Base-by-base conservation (phyloP, 768 basidiomycete species). In the Hygrophoropsis aurantiaca region DNA sequence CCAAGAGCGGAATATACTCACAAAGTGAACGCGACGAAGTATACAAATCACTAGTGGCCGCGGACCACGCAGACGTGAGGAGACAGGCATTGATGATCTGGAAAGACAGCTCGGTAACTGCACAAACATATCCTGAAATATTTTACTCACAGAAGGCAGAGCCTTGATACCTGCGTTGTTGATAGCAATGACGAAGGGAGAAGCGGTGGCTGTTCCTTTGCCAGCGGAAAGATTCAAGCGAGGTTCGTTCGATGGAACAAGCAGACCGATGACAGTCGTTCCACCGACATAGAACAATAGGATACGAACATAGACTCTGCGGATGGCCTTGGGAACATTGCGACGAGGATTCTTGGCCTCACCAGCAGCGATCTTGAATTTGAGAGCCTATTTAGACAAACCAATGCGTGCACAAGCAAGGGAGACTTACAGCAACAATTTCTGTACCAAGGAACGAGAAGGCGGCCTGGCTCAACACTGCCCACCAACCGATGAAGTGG, bases 371-470 rank as follows among this genome's bases (percentile, higher is more conserved):
- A 87, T 87, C 86, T 88, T 56, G 30, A 38, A 40, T 32, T 15
- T n/a, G 20, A 32, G n/a, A n/a, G n/a, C n/a, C 46, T 30, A 13
- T 30, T 30, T 30, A 30, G 27, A 27, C 57, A 46, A 55, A 40
- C 3, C 44, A 7, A 38, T 7, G 36, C 11, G 18, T 5, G 19
- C 16, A 25, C 15, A 6, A 19, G 24, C 25, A n/a, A n/a, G 35
- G 11, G 13, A 34, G 4, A 72, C 80, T 57, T 71, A 89, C 85
- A 24, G 90, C 91, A 34, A 95, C 92, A 59, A 95, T 93, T 65
- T 97, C 94, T 4, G 92, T 94, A 13, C 94, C 94, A 50, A 94
- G 92, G 65, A 77, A 94, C 11, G 90, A 92, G 74, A 94, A 97
- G 11, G 90, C 92, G 3, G 94, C 94, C 54, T 94, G 87, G 7